These are phyloP conservation scores for Diaporthe sp. DNA, from an alignment of 2,329 filamentous ascomycete species.

Conservation along the genomic window DNA sequence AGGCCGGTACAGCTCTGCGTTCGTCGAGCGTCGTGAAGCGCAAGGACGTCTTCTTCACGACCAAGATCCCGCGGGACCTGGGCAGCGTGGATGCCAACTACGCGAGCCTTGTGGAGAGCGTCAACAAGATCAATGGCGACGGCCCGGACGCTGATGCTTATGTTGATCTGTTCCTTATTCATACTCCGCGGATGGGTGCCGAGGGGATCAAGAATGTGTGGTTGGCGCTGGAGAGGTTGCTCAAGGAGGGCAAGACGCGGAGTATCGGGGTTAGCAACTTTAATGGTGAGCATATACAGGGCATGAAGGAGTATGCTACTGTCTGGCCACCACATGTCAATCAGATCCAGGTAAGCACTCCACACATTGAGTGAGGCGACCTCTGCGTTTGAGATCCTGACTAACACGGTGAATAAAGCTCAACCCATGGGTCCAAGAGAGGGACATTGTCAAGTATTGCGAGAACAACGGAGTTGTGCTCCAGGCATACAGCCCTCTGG, in stretches of 20 bases:
- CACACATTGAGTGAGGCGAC: too few species aligned
- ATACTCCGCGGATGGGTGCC: conserved; percentile 16
- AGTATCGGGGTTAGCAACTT: conserved; percentile 31
- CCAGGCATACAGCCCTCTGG: conserved; percentile 63
- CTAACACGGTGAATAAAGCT: conserved; percentile 44
- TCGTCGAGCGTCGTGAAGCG: conserved; percentile 10
- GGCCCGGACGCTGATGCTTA: neutral
- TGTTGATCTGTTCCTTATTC: conserved; percentile 29
- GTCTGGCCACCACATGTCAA: conserved; percentile 31
- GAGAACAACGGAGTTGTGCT: conserved; percentile 60
- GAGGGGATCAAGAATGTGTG: conserved; percentile 29
- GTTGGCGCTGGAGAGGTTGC: conserved; percentile 22
- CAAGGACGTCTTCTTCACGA: conserved; percentile 31
- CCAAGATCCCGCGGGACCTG: conserved; percentile 24
- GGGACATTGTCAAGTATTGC: conserved; percentile 67
- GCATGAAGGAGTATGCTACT: conserved; percentile 31
- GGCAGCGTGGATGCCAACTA: conserved; percentile 24
- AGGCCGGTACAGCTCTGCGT: conserved; percentile 22
- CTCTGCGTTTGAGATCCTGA: too few species aligned
- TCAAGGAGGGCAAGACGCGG: conserved; percentile 28
- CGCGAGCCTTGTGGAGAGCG: conserved; percentile 15
- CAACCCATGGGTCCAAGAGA: conserved; percentile 75
- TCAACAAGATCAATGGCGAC: conserved; percentile 27
- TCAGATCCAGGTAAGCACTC: conserved; percentile 19
- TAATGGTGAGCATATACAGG: conserved; percentile 7